These are phyloP conservation scores for Cryphonectria radicalis DNA, from an alignment of 2,329 filamentous ascomycete species.

Conservation along the genomic window DNA sequence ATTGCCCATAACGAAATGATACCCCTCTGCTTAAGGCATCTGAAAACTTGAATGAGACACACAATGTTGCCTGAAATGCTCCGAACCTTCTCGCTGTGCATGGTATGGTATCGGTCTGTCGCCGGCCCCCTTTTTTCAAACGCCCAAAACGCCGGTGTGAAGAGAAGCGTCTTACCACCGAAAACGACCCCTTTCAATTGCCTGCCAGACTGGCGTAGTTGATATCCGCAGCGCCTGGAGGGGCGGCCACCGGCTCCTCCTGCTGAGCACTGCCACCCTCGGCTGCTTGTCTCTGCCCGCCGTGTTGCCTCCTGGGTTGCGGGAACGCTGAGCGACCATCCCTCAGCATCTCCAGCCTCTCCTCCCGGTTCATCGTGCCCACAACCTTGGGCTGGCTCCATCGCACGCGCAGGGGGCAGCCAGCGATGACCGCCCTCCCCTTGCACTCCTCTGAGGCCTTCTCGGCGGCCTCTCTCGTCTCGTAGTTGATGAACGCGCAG, in stretches of 20 bases:
- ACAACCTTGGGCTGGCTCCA: constrained; percentile 94
- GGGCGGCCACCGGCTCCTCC: constrained; percentile 65
- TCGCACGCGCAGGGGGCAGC: constrained; percentile 85
- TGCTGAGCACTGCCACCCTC: constrained; percentile 34
- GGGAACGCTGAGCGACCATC: constrained; percentile 70
- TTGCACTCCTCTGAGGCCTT: constrained; percentile 82
- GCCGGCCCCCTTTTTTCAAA: constrained; percentile 30
- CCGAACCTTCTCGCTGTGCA: constrained; percentile 6
- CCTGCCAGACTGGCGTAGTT: constrained; percentile 86
- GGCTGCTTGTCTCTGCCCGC: constrained; percentile 37
- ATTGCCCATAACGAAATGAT: constrained; percentile 36
- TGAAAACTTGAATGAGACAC: not conserved
- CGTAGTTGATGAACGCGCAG: constrained; percentile 95
- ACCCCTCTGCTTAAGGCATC: constrained; percentile 33
- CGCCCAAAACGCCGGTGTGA: constrained; percentile 37
- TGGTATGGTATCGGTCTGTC: constrained; percentile 9
- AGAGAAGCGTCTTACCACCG: not conserved
- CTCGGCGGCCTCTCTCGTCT: constrained; percentile 82
- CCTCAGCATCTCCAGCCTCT: constrained; percentile 78
- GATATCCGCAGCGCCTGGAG: constrained; percentile 77
- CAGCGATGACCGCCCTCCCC: constrained; percentile 86
- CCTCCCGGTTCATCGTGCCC: constrained; percentile 87
- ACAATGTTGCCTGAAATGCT: constrained; percentile 16
- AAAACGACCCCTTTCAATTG: constrained; percentile 36
- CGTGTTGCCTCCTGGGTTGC: constrained; percentile 47